phyloP scores from a whole-genome alignment of 1,139 yeast species.

The Nakaseomyces kungkrabaensis region DNA sequence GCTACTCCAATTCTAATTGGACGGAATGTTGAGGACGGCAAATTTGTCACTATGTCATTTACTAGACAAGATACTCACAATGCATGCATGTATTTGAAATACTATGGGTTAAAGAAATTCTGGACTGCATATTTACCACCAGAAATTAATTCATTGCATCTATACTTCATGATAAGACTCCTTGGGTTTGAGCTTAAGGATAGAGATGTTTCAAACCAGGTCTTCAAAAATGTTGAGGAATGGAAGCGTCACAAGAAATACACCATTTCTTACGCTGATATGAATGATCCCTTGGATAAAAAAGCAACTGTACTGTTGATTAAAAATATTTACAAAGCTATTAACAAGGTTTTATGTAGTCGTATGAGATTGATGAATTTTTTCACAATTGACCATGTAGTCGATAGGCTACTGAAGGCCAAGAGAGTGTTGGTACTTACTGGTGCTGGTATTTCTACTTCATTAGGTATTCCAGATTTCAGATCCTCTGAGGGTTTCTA shows the following conservation, averaged over 20 bases:
- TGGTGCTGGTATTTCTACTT: constrained; percentile 94
- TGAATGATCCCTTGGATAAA: constrained; percentile 33
- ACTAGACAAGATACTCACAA: constrained; percentile 37
- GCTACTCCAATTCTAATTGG: constrained; percentile 11
- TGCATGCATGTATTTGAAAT: constrained; percentile 51
- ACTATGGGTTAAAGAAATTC: constrained; percentile 49
- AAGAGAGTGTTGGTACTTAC: constrained; percentile 67
- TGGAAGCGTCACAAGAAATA: constrained; percentile 4
- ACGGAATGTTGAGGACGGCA: constrained; percentile 21
- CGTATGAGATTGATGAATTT: constrained; percentile 45
- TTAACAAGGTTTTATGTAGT: constrained; percentile 45
- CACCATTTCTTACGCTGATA: constrained; percentile 14
- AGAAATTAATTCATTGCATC: constrained; percentile 47
- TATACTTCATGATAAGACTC: constrained; percentile 38
- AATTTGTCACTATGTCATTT: constrained; percentile 29
- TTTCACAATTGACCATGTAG: constrained; percentile 49
- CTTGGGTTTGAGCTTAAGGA: constrained; percentile 46
- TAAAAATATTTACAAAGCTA: constrained; percentile 46
- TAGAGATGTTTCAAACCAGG: constrained; percentile 30
- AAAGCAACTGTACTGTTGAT: constrained; percentile 40
- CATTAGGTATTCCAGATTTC: constrained; percentile 90
- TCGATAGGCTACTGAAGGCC: constrained; percentile 43
- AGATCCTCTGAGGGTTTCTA: constrained; percentile 85
- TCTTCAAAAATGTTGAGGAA: constrained; percentile 28
- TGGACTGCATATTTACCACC: constrained; percentile 52